Base-by-base conservation (phyloP, 306 rosid species). In the Cicer yamashitae region DNA sequence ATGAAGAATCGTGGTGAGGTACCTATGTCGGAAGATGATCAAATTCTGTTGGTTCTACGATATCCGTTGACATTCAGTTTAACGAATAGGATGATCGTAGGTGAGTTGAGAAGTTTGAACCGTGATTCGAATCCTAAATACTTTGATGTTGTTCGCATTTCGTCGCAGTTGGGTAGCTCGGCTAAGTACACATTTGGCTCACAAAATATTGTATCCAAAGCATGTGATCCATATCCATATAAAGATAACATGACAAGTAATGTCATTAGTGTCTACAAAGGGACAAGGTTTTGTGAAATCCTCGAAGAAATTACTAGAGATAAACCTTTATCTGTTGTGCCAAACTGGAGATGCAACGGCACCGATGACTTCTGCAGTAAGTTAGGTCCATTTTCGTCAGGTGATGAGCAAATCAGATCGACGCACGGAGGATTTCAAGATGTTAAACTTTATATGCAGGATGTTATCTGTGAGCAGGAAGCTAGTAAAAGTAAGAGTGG, bases 321-420 rank as follows among this genome's bases (percentile, higher is more conserved):
- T 3, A 91, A 87, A 79, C 79, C 93, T 78, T 85, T 94, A 67
- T 77, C 87, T 52, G 80, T 91, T 75, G 87, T 90, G 68, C 89
- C 98, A 62, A 94, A 91, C 75, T 91, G 96, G 98, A 89, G 84
- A 69, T 94, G 98, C 87, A 84, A 79, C 38, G 85, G 77, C 53
- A 82, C 84, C 0, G 91, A 89, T 77, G 84, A 80, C 7, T 91
- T 91, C 84, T 94, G 98, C 89, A 76, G 90, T 63, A 89, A 84
- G 66, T 77, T 91, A 71, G 97, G 98, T 70, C 96, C 96, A 9
- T 94, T 86, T 84, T 62, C n/a, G 77, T 76, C 87, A 0, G 91
- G 83, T 65, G 71, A 85, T 65, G 71, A 85, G 85, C 89, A 40
- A 88, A 88, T 90, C 63, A 94, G 81, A 66, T 83, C 57, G 1